Percentiles rank a stretch among this genome's conserved stretches.
Conservation (phyloP, 106 monocot genomes). For the Dendrobium catenatum region DNA sequence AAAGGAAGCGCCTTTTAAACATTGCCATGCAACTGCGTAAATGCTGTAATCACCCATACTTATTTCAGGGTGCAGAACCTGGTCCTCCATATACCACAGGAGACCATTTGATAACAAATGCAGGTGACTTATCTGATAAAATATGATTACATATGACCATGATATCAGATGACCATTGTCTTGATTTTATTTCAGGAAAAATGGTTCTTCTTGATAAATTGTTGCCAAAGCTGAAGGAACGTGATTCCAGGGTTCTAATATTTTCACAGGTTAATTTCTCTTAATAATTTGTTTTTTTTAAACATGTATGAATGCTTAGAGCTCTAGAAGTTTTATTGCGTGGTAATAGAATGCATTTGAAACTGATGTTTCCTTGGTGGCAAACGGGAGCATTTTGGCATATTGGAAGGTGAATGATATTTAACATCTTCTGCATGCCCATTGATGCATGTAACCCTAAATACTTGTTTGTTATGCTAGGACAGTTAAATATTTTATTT, state of each 20-base stretch:
- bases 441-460: too few relatives aligned
- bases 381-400: too few relatives aligned
- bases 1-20: constrained; percentile 81
- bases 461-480: too few relatives aligned
- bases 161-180: neutral
- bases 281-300: neutral
- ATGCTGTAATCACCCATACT: constrained; percentile 93
- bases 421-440: too few relatives aligned
- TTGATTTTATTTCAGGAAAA: constrained; percentile 51
- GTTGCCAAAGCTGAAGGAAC: constrained; percentile 80
- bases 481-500: too few relatives aligned
- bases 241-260: constrained; percentile 78
- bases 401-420: too few relatives aligned
- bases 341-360: neutral
- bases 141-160: neutral
- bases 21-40: constrained; percentile 95
- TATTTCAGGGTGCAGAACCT: constrained; percentile 88
- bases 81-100: constrained; percentile 81
- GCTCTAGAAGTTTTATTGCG: neutral
- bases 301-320: neutral
- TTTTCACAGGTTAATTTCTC: constrained; percentile 59
- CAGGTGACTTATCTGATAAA: constrained; percentile 29
- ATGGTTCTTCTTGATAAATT: constrained; percentile 93
- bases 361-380: neutral
- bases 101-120: constrained; percentile 69